Conservation (phyloP, 192 early-diverging fungal species). For the Rhizoclosmatium sp. region DNA sequence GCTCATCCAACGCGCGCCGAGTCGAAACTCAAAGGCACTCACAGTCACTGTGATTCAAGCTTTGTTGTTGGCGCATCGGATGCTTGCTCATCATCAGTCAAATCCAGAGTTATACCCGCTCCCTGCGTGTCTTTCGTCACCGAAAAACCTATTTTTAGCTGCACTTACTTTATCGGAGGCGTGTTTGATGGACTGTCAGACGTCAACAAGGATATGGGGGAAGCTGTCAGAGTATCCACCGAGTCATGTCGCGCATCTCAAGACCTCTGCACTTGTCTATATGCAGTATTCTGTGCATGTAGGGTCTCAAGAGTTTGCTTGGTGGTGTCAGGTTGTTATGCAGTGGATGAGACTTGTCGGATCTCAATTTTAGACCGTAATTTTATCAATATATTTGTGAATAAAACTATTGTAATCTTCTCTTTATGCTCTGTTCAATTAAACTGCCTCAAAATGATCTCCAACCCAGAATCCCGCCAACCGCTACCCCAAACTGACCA, state of each 20-base stretch:
- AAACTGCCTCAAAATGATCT: not conserved
- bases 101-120: not conserved
- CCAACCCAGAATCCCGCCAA: not conserved
- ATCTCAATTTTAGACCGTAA: not conserved
- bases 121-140: slow-evolving; percentile 2
- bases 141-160: slow-evolving; percentile 10
- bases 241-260: not conserved
- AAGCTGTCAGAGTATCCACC: not conserved
- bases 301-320: slow-evolving; percentile 9
- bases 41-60: slow-evolving; percentile 22
- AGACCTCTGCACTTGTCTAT: slow-evolving; percentile 12
- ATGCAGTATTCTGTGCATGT: slow-evolving; percentile 26
- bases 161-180: slow-evolving; percentile 11
- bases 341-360: slow-evolving; percentile 17
- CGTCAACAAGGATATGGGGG: slow-evolving; percentile 15
- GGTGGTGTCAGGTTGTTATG: slow-evolving; percentile 14
- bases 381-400: not conserved
- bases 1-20: slow-evolving; percentile 6
- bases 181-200: slow-evolving; percentile 19
- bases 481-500: not conserved
- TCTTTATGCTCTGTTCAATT: not conserved
- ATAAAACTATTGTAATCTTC: not conserved
- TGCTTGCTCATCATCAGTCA: not conserved
- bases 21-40: slow-evolving; percentile 5
- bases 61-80: slow-evolving; percentile 8